Evolutionary conservation across 2,329 filamentous ascomycete genomes (phyloP).

Genomic region (Xylariales sp.): DNA sequence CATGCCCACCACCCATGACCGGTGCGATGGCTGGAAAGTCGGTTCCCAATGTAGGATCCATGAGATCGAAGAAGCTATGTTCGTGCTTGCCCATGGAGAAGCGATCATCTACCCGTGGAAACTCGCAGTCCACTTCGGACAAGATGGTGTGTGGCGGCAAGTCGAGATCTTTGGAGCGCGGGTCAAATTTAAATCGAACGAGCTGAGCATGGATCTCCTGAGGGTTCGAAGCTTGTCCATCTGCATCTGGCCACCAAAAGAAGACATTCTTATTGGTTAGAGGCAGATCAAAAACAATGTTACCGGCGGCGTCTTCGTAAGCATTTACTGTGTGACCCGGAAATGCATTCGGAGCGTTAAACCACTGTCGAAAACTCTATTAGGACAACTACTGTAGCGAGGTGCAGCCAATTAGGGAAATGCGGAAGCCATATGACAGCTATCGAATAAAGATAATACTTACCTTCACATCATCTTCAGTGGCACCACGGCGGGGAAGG

Average conservation of each 20-base stretch:
- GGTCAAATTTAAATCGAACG: slow-evolving; percentile 18
- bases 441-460: background rate
- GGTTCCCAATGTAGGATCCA: slow-evolving; percentile 25
- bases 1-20: slow-evolving; percentile 9
- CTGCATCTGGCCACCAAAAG: slow-evolving; percentile 34
- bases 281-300: slow-evolving; percentile 28
- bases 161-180: slow-evolving; percentile 14
- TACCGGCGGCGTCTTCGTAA: slow-evolving; percentile 25
- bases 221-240: slow-evolving; percentile 28
- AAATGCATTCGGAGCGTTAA: slow-evolving; percentile 27
- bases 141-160: slow-evolving; percentile 17
- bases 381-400: no score
- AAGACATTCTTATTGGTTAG: slow-evolving; percentile 35
- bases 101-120: slow-evolving; percentile 40
- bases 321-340: slow-evolving; percentile 31
- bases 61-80: slow-evolving; percentile 33
- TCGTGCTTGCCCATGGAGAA: slow-evolving; percentile 32
- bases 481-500: slow-evolving; percentile 15
- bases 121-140: slow-evolving; percentile 24
- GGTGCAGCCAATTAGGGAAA: no score
- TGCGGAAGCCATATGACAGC: no score
- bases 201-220: slow-evolving; percentile 18
- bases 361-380: no score
- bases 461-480: slow-evolving; percentile 27
- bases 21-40: slow-evolving; percentile 23